Percentiles rank a stretch among this genome's conserved stretches.
These are phyloP conservation scores for Ceratocystis alfenasii DNA, from an alignment of 2,329 filamentous ascomycete species.

Conservation along the genomic window DNA sequence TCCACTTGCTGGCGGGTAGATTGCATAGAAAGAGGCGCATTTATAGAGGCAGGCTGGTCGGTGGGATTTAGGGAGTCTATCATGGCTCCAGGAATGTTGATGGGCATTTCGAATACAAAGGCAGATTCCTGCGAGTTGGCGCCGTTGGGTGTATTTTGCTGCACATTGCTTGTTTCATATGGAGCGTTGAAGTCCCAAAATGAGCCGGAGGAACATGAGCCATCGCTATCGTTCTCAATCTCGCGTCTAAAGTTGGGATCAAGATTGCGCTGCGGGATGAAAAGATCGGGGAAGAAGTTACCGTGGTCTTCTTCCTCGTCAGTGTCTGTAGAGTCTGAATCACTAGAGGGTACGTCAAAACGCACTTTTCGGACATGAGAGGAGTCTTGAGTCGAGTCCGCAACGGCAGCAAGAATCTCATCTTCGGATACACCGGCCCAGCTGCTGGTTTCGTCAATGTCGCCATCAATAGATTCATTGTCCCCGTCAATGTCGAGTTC, in stretches of 20 bases:
- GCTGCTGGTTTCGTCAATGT: slow-evolving; percentile 20
- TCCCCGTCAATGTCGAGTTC: slow-evolving; percentile 6
- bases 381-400: slow-evolving; percentile 37
- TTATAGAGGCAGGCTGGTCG: slow-evolving; percentile 24
- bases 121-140: neutral
- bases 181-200: slow-evolving; percentile 51
- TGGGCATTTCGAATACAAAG: slow-evolving; percentile 29
- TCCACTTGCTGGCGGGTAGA: neutral
- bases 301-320: slow-evolving; percentile 39
- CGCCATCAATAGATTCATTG: slow-evolving; percentile 16
- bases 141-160: slow-evolving; percentile 34
- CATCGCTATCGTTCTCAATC: slow-evolving; percentile 55
- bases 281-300: slow-evolving; percentile 65
- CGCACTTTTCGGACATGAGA: slow-evolving; percentile 53
- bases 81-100: slow-evolving; percentile 32
- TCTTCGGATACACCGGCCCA: slow-evolving; percentile 18
- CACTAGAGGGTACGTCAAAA: slow-evolving; percentile 54
- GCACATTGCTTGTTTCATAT: slow-evolving; percentile 31
- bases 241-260: slow-evolving; percentile 61
- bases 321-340: slow-evolving; percentile 53
- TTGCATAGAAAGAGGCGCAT: neutral
- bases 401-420: slow-evolving; percentile 30
- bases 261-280: slow-evolving; percentile 60
- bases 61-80: slow-evolving; percentile 25
- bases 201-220: slow-evolving; percentile 45